These are phyloP conservation scores for Aspergillus clavatus DNA, from an alignment of 2,329 filamentous ascomycete genomes.

Conservation along the genomic window DNA sequence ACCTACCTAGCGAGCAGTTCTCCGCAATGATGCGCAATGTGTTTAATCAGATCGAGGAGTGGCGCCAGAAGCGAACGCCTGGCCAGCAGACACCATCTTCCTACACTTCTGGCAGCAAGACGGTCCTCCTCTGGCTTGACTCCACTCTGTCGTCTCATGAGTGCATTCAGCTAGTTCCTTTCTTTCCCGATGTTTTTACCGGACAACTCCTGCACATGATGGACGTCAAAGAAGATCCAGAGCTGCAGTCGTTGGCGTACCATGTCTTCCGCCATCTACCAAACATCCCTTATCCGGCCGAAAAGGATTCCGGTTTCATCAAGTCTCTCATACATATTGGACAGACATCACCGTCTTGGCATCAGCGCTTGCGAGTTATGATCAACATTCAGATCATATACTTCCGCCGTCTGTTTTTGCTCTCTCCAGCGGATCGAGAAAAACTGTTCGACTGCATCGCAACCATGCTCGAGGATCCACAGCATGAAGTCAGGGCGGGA, in stretches of 20 bases:
- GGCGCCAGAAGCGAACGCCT: conserved; percentile 76
- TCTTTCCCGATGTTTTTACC: conserved; percentile 86
- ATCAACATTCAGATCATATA: conserved; percentile 99
- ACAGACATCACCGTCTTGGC: conserved; percentile 79
- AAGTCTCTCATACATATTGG: conserved; percentile 82
- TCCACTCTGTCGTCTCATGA: conserved; percentile 85
- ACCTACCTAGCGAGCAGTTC: conserved; percentile 72
- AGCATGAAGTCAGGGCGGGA: conserved; percentile 89
- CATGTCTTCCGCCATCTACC: conserved; percentile 95
- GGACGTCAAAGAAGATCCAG: conserved; percentile 98
- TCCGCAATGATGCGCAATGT: conserved; percentile 65
- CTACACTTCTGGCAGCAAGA: conserved; percentile 95
- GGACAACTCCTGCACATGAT: conserved; percentile 98
- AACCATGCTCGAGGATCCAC: conserved; percentile 84
- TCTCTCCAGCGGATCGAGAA: conserved; percentile 67
- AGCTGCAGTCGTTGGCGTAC: conserved; percentile 89
- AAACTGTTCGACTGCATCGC: conserved; percentile 88
- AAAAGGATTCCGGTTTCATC: conserved; percentile 81
- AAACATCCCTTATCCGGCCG: conserved; percentile 85
- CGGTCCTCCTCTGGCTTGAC: conserved; percentile 91
- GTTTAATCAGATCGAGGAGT: conserved; percentile 74
- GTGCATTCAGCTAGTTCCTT: conserved; percentile 82
- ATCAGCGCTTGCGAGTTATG: conserved; percentile 87
- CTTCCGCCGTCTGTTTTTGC: conserved; percentile 90
- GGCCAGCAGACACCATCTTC: conserved; percentile 90